A percentile compares a stretch with the other conserved stretches of the same genome.
Evolutionary conservation across 768 basidiomycete genomes (phyloP).

Genomic region (Rhizopogon sp.): DNA sequence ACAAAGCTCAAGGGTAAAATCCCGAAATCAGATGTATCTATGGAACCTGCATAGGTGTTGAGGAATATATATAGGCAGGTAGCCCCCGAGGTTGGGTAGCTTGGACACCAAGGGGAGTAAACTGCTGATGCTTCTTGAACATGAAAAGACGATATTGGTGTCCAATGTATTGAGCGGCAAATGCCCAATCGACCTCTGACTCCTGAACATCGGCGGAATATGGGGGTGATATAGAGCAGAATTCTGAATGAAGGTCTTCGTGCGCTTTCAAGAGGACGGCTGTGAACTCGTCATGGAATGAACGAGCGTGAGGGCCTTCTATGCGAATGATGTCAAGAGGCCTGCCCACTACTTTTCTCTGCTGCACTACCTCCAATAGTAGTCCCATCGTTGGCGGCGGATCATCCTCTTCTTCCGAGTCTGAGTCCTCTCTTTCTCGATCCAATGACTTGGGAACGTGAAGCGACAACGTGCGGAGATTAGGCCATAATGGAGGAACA

Average conservation of each 20-base stretch:
- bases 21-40: not conserved
- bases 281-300: slow-evolving; percentile 23
- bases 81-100: not conserved
- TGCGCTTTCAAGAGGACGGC: slow-evolving; percentile 21
- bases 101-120: slow-evolving; percentile 8
- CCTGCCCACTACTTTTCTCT: slow-evolving; percentile 24
- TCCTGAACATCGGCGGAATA: slow-evolving; percentile 13
- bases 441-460: slow-evolving; percentile 23
- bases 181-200: slow-evolving; percentile 23
- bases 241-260: slow-evolving; percentile 19
- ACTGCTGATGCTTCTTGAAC: slow-evolving; percentile 26
- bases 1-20: not conserved
- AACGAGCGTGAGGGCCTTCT: slow-evolving; percentile 16
- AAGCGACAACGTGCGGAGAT: slow-evolving; percentile 24
- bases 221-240: slow-evolving; percentile 7
- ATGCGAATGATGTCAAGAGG: slow-evolving; percentile 21
- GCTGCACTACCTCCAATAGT: slow-evolving; percentile 26
- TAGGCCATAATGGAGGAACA: slow-evolving; percentile 26
- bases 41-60: not conserved
- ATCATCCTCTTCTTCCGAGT: slow-evolving; percentile 28
- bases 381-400: slow-evolving; percentile 24
- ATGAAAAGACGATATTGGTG: slow-evolving; percentile 25
- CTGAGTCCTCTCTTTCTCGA: slow-evolving; percentile 24
- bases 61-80: not conserved
- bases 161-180: slow-evolving; percentile 23